Base-by-base conservation (phyloP, 176 grass and related monocot species). In the Hsuehochloa calcarea region DNA sequence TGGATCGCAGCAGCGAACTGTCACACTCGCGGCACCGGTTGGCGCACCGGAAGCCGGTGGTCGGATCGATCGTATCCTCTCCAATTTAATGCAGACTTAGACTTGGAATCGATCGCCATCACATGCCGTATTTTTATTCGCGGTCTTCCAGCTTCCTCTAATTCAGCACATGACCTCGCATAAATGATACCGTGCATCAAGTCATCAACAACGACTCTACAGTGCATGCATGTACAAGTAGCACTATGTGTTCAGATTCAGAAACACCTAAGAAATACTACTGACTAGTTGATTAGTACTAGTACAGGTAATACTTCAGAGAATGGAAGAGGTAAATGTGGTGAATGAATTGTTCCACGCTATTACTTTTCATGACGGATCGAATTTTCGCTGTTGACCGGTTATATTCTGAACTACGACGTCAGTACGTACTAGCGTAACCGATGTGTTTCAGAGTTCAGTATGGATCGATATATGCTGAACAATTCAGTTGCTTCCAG, bases 401-500 rank as follows among this genome's bases (percentile, higher is more conserved):
- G 70, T 31, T 50, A 73, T 31, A 31, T 73, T 73, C 26, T 10
- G 70, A 73, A 51, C 14, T 8, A 3, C 9, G 43, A 16, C 23
- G 64, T 67, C 31, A 19, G 23, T 51, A 3, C 68, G 38, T 43
- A 5, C 8, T 11, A 14, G 68, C 11, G 5, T 27, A 49, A 68
- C 5, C 34, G 45, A 29, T 15, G 43, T 27, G 44, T 15, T 34
- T n/a, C 37, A 19, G 37, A 56, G 25, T 44, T 47, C 73, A n/a
- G 46, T 6, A n/a, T 8, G 17, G 15, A 51, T 23, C 15, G 41
- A 50, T 25, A 8, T 6, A 23, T 62, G 50, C 39, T 70, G 26
- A 79, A 79, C 51, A 26, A 79, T 79, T 88, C 64, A 49, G n/a
- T 84, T 84, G 65, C 87, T 84, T 84, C 80, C 35, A 50, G 80